Conservation (phyloP, 2,329 filamentous ascomycete genomes). For the Decorospora gaudefroyi region DNA sequence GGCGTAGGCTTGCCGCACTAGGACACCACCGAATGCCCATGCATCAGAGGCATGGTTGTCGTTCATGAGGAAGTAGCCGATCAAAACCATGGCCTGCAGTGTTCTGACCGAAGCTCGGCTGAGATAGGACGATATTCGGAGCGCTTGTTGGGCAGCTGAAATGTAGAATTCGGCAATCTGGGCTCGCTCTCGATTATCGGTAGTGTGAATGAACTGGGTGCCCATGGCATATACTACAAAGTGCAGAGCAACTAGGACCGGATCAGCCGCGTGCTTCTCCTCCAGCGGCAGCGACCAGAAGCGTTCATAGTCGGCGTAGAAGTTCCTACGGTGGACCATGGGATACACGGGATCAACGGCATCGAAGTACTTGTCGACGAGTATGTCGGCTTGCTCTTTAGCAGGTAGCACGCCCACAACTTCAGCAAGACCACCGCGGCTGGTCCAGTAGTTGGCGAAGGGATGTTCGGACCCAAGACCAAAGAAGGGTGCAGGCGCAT, state of each 20-base stretch:
- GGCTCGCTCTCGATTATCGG: conserved; percentile 64
- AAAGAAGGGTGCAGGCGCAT: conserved; percentile 75
- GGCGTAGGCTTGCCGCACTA: conserved; percentile 77
- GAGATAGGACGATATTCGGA: conserved; percentile 75
- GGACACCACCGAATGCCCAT: conserved; percentile 78
- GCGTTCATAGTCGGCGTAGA: conserved; percentile 76
- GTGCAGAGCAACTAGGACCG: conserved; percentile 71
- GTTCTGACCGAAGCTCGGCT: conserved; percentile 73
- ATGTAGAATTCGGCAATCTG: conserved; percentile 82
- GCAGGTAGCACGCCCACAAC: conserved; percentile 75
- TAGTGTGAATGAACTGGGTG: conserved; percentile 71
- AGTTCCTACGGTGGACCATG: conserved; percentile 75
- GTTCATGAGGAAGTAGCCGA: conserved; percentile 83
- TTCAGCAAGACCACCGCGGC: conserved; percentile 72
- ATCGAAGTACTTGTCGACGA: conserved; percentile 61
- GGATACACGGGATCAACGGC: conserved; percentile 79
- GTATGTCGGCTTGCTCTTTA: conserved; percentile 74
- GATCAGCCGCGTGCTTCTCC: conserved; percentile 66
- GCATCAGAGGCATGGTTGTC: conserved; percentile 83
- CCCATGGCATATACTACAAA: conserved; percentile 79
- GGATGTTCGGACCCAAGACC: conserved; percentile 79
- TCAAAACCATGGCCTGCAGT: conserved; percentile 80
- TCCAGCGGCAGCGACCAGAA: conserved; percentile 68
- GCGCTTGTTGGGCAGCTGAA: conserved; percentile 76
- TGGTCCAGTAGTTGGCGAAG: conserved; percentile 85